These are phyloP conservation scores for Lepidium aucheri DNA, from an alignment of 345 rosid genomes.

Conservation along the genomic window DNA sequence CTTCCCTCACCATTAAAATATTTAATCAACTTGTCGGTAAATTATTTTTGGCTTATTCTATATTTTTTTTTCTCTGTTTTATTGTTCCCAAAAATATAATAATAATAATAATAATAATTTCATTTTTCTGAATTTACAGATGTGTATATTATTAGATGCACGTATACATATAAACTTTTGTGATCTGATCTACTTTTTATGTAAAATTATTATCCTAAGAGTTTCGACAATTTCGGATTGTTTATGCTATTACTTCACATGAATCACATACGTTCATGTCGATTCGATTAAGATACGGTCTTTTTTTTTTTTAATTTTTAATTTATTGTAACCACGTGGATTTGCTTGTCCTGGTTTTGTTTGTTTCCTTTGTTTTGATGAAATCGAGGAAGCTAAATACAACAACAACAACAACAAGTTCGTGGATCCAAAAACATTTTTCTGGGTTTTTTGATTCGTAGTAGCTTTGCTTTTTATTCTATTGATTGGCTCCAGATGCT, in stretches of 20 bases:
- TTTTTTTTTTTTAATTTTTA: neutral
- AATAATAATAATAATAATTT: too few relatives aligned
- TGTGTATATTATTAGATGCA: constrained; percentile 11
- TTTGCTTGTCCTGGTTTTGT: constrained; percentile 25
- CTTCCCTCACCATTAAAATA: constrained; percentile 29
- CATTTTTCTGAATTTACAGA: constrained; percentile 11
- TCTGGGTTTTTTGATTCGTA: neutral
- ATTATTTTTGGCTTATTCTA: constrained; percentile 21
- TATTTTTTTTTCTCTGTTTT: constrained; percentile 17
- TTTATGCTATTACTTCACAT: constrained; percentile 25
- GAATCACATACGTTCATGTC: constrained; percentile 30
- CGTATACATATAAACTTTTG: constrained; percentile 9
- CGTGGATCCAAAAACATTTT: constrained; percentile 9
- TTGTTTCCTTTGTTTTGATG: constrained; percentile 12
- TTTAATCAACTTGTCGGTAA: constrained; percentile 40
- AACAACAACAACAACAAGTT: neutral
- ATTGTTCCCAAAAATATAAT: neutral
- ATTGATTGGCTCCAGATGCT: constrained; percentile 23
- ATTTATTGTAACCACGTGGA: constrained; percentile 33
- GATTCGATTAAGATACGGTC: constrained; percentile 30
- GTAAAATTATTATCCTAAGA: neutral
- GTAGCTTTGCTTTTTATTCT: neutral
- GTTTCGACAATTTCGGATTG: constrained; percentile 18
- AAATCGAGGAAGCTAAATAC: constrained; percentile 22
- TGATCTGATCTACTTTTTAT: constrained; percentile 23